Evolutionary conservation across 805 yeast genomes (phyloP), one percentile per base, ranked within the genome.

Genomic region (Candida berthetii): DNA sequence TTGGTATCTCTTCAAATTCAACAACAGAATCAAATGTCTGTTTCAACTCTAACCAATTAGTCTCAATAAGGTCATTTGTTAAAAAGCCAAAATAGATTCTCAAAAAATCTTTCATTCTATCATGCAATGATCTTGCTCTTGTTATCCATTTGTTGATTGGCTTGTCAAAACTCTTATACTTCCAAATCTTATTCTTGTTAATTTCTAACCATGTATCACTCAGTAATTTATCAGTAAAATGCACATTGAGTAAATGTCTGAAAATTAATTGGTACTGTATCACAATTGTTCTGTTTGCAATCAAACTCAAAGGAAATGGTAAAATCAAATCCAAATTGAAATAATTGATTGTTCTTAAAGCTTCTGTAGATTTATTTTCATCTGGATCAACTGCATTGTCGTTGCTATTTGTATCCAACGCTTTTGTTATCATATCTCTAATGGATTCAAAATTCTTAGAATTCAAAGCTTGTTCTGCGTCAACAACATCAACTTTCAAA

Each of bases 271-370:
- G 96, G 55, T 83, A 88, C 47, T 93, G 87, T 38, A 80, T 72
- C 15, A 87, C 66, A 20, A 82, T 78, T 14, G 88, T 82, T 41
- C 80, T 75, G 15, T 85, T 78, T 1, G 88, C 64, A 1, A 93
- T 69, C 20, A 91, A 67, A 53, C 88, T 88, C 38, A 88, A 62
- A 0, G 99, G 99, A 56, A 87, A 93, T 3, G 97, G 96, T 18
- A 90, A 60, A n/a, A 71, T 61, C 7, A 82, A 45, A 34, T 80
- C 78, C 36, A 83, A 60, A 43, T 74, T 76, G 10, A 83, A 57
- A 39, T 73, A 72, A 37, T 79, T 67, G 2, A 82, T 66, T 2
- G 77, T 45, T 62, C 73, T 40, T 51, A 62, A 46, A 51, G 67
- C 48, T 57, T 63, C 53, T 46, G 56, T n/a, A 9, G 59, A 34